Evolutionary conservation across 2,329 filamentous ascomycete species (phyloP).

Genomic region (Mariannaea sp.): DNA sequence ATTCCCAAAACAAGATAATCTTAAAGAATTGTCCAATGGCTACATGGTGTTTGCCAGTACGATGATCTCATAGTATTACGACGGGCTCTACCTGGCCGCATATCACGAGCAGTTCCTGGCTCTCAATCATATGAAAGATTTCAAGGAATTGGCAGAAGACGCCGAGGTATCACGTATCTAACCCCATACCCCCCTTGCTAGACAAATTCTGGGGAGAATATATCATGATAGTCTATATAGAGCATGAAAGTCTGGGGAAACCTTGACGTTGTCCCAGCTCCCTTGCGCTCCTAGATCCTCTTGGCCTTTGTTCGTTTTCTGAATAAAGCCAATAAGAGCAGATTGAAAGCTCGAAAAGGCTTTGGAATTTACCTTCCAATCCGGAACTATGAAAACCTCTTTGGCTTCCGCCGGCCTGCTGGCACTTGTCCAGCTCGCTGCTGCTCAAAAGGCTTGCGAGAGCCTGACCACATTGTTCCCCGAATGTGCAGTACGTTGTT

Average conservation of each 20-base stretch:
- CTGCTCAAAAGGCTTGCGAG: slow-evolving; percentile 25
- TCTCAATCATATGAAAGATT: slow-evolving; percentile 15
- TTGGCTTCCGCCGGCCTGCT: slow-evolving; percentile 19
- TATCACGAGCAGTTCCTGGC: background rate
- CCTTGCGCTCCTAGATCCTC: background rate
- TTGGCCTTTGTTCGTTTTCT: no score
- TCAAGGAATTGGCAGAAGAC: background rate
- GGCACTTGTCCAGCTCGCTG: slow-evolving; percentile 27
- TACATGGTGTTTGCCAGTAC: background rate
- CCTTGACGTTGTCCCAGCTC: background rate
- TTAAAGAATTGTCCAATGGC: background rate
- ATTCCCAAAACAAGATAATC: background rate
- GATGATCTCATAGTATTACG: background rate
- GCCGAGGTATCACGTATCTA: slow-evolving; percentile 2
- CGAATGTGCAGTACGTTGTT: slow-evolving; percentile 30
- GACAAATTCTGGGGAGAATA: no score
- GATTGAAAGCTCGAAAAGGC: background rate
- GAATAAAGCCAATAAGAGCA: background rate
- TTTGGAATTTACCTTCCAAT: no score
- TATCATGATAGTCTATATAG: background rate
- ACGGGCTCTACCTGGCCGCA: background rate
- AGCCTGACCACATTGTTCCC: slow-evolving; percentile 32
- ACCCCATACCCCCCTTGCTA: no score
- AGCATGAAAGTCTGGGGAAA: background rate
- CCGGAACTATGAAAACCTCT: slow-evolving; percentile 6